Evolutionary conservation across 2,329 filamentous ascomycete genomes (phyloP).

Genomic region (Diaporthe caulivora): DNA sequence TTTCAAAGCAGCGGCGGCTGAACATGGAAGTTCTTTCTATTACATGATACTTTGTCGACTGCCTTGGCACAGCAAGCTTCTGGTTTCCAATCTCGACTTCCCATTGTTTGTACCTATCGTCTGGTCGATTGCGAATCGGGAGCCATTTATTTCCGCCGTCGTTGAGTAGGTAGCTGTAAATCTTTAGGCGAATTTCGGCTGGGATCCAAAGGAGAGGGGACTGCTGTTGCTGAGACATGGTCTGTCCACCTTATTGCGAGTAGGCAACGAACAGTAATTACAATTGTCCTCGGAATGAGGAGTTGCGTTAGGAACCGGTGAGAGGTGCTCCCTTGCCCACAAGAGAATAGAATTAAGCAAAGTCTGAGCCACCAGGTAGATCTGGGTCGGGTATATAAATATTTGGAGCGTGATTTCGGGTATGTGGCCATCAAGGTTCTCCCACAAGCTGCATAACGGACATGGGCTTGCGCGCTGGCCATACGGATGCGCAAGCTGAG

Average conservation of each 20-base stretch:
- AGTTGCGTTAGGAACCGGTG: neutral
- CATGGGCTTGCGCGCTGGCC: neutral
- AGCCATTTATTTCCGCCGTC: constrained; percentile 54
- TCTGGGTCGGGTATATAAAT: neutral
- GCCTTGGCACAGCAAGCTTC: neutral
- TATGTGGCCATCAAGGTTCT: constrained; percentile 34
- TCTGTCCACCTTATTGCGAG: neutral
- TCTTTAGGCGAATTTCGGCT: constrained; percentile 57
- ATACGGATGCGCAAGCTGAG: neutral
- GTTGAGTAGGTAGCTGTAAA: constrained; percentile 59
- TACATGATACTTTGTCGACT: constrained; percentile 52
- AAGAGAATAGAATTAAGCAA: neutral
- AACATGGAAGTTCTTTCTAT: constrained; percentile 52
- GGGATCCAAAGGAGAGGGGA: constrained; percentile 45
- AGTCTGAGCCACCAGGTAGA: no score
- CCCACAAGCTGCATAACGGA: no score
- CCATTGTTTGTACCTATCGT: constrained; percentile 37
- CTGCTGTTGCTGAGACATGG: neutral
- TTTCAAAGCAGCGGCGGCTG: constrained; percentile 57
- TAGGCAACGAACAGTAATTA: neutral
- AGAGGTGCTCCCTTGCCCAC: neutral
- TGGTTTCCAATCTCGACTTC: neutral
- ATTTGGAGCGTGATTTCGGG: neutral
- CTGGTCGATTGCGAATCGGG: constrained; percentile 54
- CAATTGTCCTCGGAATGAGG: neutral